Conservation (phyloP, 1,139 yeast genomes). For the Blastobotrys apis region DNA sequence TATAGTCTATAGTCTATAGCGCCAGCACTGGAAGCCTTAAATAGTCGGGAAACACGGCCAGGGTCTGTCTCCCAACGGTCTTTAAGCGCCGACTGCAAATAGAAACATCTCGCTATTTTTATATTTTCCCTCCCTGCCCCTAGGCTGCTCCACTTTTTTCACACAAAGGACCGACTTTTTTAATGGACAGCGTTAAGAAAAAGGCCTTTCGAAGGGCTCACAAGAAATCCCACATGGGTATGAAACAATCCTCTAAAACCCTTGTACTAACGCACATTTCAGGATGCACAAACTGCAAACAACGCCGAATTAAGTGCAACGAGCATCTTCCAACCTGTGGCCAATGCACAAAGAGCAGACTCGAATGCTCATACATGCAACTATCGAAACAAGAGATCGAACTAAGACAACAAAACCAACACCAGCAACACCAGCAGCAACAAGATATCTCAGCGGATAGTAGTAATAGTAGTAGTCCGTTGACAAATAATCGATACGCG, state of each 20-base stretch:
- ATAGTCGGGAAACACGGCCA: no score
- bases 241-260: conserved; percentile 1
- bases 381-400: conserved; percentile 28
- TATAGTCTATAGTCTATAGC: no score
- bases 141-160: neutral
- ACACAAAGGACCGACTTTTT: neutral
- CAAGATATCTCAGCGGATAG: conserved; percentile 6
- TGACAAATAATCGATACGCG: conserved; percentile 8
- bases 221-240: conserved; percentile 52
- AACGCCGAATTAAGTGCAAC: conserved; percentile 64
- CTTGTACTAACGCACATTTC: neutral
- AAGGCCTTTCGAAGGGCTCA: conserved; percentile 47
- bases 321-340: conserved; percentile 58
- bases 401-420: conserved; percentile 13
- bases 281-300: conserved; percentile 65
- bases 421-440: conserved; percentile 10
- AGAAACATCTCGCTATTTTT: neutral
- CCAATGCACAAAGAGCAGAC: conserved; percentile 56
- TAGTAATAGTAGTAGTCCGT: conserved; percentile 13
- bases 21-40: no score
- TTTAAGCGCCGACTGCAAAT: no score
- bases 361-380: conserved; percentile 29
- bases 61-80: no score
- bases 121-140: neutral
- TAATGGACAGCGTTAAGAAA: conserved; percentile 8